Conservation (phyloP, 2,329 filamentous ascomycete genomes). For the Hypomyces rosellus region DNA sequence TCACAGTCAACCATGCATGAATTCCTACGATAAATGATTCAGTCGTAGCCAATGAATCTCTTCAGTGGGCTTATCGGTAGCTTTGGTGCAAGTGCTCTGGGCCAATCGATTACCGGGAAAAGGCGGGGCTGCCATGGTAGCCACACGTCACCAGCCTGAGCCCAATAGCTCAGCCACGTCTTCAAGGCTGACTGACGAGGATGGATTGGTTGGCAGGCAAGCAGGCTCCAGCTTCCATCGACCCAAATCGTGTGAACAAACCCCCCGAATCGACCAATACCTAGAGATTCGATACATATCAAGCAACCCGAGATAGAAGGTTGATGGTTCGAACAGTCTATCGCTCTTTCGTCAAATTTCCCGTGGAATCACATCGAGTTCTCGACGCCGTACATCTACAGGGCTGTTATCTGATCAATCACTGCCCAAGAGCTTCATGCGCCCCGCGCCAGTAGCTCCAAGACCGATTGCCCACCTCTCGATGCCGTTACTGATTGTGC, state of each 20-base stretch:
- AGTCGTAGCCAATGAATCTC: no score
- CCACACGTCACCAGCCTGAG: slow-evolving; percentile 7
- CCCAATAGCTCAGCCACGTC: slow-evolving; percentile 21
- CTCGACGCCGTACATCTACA: slow-evolving; percentile 14
- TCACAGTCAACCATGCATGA: no score
- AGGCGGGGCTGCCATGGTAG: not conserved
- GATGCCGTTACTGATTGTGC: slow-evolving; percentile 28
- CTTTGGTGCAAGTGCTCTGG: no score
- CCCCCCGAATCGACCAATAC: no score
- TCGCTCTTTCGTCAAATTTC: no score
- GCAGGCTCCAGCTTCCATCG: slow-evolving; percentile 21
- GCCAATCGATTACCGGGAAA: no score
- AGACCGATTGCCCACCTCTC: slow-evolving; percentile 19
- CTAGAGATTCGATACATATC: no score
- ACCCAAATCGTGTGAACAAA: no score
- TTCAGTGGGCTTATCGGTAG: no score
- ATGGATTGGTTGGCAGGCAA: slow-evolving; percentile 14
- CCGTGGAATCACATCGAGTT: slow-evolving; percentile 4
- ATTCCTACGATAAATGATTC: no score
- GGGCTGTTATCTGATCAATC: slow-evolving; percentile 13
- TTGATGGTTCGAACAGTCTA: no score
- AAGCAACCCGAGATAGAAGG: no score
- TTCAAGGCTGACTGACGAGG: slow-evolving; percentile 24
- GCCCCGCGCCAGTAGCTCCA: slow-evolving; percentile 23
- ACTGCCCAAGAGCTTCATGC: slow-evolving; percentile 11